Evolutionary conservation across 2,329 filamentous ascomycete genomes (phyloP).

Genomic region (Diaporthe helianthi): DNA sequence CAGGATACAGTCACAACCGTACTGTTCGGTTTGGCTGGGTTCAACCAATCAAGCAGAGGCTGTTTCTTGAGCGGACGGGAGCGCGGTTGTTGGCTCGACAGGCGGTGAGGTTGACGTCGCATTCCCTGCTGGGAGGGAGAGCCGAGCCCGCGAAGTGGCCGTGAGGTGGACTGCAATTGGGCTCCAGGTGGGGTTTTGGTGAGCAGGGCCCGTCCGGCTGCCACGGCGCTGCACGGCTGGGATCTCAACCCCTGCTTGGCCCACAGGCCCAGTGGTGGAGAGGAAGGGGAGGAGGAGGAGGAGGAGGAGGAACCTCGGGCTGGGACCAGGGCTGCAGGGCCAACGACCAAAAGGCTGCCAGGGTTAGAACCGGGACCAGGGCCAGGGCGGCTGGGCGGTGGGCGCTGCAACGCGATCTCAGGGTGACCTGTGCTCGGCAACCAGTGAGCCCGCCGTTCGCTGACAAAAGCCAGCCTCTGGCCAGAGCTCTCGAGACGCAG

Average conservation of each 20-base stretch:
- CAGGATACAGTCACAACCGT: neutral
- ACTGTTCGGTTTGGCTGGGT: neutral
- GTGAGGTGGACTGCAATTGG: conserved; percentile 27
- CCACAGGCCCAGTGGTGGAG: neutral
- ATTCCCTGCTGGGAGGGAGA: conserved; percentile 29
- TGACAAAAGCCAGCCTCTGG: conserved; percentile 28
- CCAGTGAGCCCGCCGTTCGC: conserved; percentile 9
- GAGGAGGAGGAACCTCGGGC: conserved; percentile 16
- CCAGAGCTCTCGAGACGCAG: conserved; percentile 27
- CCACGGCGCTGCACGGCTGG: conserved; percentile 23
- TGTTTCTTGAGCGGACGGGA: conserved; percentile 1
- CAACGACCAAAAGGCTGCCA: too few species aligned
- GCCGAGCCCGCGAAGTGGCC: conserved; percentile 27
- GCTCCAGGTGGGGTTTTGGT: conserved; percentile 2
- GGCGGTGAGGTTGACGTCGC: conserved; percentile 32
- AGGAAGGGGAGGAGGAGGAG: neutral
- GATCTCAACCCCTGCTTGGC: conserved; percentile 19
- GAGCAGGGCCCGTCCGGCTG: conserved; percentile 24
- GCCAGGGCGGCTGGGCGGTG: conserved; percentile 11
- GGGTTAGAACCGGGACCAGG: neutral
- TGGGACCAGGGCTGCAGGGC: conserved; percentile 19
- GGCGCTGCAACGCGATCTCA: conserved; percentile 25
- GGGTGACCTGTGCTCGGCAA: conserved; percentile 28
- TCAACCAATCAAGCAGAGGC: conserved; percentile 16
- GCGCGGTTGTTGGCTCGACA: conserved; percentile 34